phyloP scores from a whole-genome alignment of 257 asterid species.

The Solanum rostratum region DNA sequence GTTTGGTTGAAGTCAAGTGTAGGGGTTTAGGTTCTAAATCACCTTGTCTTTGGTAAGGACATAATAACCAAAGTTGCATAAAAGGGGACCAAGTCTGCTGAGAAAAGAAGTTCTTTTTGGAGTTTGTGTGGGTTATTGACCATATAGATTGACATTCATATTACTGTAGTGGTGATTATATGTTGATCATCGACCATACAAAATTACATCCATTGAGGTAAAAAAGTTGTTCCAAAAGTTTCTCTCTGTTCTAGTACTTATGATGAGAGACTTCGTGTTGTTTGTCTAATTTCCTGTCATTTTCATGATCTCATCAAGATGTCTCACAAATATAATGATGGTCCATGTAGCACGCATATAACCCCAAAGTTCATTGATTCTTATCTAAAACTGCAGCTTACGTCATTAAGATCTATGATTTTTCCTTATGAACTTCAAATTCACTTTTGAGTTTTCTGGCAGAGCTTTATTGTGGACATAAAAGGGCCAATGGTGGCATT shows the following conservation, averaged over 20 bases:
- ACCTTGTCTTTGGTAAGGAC: neutral
- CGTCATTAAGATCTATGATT: neutral
- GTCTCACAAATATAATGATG: neutral
- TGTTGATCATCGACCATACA: neutral
- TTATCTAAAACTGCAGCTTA: neutral
- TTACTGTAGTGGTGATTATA: neutral
- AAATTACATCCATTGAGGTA: neutral
- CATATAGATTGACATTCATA: neutral
- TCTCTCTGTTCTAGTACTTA: neutral
- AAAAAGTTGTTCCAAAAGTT: neutral
- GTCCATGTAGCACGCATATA: neutral
- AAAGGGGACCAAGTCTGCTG: neutral
- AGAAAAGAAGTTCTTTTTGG: neutral
- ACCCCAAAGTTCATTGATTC: neutral
- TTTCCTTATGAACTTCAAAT: neutral
- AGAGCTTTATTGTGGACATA: slow-evolving; percentile 87
- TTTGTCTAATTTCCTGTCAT: neutral
- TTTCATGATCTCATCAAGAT: neutral
- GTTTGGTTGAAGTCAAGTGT: neutral
- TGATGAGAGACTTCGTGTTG: neutral
- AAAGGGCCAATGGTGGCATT: slow-evolving; percentile 76
- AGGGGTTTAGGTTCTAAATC: neutral
- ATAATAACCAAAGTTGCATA: neutral
- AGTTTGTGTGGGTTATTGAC: neutral
- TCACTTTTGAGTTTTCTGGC: slow-evolving; percentile 1